These are phyloP conservation scores for Yamadazyma triangularis DNA, from an alignment of 1,139 yeast genomes.

Conservation along the genomic window DNA sequence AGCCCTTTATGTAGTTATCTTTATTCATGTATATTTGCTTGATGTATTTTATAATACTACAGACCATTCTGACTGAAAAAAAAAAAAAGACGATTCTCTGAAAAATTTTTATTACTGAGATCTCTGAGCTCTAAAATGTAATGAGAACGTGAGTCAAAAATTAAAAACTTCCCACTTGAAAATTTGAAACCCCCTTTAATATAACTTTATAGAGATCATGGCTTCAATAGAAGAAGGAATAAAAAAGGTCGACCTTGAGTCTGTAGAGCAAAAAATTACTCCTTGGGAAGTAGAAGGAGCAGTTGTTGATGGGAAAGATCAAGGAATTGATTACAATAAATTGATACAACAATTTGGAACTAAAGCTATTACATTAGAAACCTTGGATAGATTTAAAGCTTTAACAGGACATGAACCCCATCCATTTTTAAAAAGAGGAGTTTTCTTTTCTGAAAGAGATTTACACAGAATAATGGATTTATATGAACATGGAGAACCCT, in stretches of 20 bases:
- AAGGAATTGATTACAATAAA: slow-evolving; percentile 87
- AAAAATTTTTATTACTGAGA: too few relatives aligned
- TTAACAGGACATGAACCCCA: slow-evolving; percentile 95
- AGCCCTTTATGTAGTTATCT: slow-evolving; percentile 11
- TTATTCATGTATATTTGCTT: slow-evolving; percentile 14
- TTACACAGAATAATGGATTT: slow-evolving; percentile 73
- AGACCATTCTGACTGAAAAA: too few relatives aligned
- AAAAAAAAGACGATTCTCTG: too few relatives aligned
- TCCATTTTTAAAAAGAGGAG: slow-evolving; percentile 83
- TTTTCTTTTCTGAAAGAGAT: slow-evolving; percentile 92
- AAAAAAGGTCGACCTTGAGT: slow-evolving; percentile 18
- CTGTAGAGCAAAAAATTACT: slow-evolving; percentile 70
- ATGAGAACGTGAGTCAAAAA: too few relatives aligned
- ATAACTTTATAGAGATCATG: too few relatives aligned
- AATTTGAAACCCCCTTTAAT: too few relatives aligned
- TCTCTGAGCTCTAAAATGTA: too few relatives aligned
- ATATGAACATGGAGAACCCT: slow-evolving; percentile 92
- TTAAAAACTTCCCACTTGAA: too few relatives aligned
- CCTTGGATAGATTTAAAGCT: slow-evolving; percentile 66
- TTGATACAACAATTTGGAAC: slow-evolving; percentile 88
- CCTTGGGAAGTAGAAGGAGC: slow-evolving; percentile 99
- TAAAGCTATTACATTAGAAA: slow-evolving; percentile 61
- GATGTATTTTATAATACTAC: slow-evolving; percentile 15
- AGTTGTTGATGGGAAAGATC: slow-evolving; percentile 86
- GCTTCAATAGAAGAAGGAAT: slow-evolving; percentile 22